phyloP scores from a whole-genome alignment of 805 yeast species.

The Komagataella populi region DNA sequence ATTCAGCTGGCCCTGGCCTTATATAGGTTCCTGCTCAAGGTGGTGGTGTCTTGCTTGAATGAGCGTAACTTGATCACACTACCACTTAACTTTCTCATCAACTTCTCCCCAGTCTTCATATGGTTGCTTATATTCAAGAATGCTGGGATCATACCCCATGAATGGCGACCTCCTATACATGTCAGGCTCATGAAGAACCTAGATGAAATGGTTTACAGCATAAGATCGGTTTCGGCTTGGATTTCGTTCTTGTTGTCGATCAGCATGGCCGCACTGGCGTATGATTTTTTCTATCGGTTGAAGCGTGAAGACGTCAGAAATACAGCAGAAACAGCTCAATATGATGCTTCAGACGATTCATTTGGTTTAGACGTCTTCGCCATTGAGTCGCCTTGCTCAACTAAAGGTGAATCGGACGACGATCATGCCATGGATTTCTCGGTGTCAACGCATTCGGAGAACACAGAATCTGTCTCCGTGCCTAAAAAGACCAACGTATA shows the following conservation, averaged over 20 bases:
- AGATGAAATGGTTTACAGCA: slow-evolving; percentile 26
- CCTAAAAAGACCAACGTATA: slow-evolving; percentile 2
- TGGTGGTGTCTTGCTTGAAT: slow-evolving; percentile 14
- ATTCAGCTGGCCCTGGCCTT: neutral
- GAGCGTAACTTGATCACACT: slow-evolving; percentile 23
- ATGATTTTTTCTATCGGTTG: slow-evolving; percentile 7
- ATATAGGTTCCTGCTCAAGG: neutral
- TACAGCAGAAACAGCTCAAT: neutral
- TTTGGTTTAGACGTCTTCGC: slow-evolving; percentile 3
- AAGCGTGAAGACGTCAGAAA: neutral
- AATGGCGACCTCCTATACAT: slow-evolving; percentile 38
- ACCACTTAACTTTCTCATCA: slow-evolving; percentile 28
- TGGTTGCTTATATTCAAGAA: slow-evolving; percentile 48
- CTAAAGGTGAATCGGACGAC: neutral
- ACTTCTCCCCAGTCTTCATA: slow-evolving; percentile 36
- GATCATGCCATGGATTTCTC: neutral
- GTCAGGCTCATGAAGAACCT: slow-evolving; percentile 28
- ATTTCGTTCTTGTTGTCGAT: slow-evolving; percentile 7
- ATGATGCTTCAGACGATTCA: neutral
- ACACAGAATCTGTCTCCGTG: slow-evolving; percentile 3
- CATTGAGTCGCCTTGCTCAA: slow-evolving; percentile 2
- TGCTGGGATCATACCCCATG: slow-evolving; percentile 42
- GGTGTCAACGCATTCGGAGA: slow-evolving; percentile 2
- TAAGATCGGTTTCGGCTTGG: slow-evolving; percentile 10
- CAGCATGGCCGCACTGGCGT: slow-evolving; percentile 7